A percentile compares a stretch with the other conserved stretches of the same genome.
phyloP scores from a whole-genome alignment of 306 rosid genomes.

The Acacia melanoxylon region DNA sequence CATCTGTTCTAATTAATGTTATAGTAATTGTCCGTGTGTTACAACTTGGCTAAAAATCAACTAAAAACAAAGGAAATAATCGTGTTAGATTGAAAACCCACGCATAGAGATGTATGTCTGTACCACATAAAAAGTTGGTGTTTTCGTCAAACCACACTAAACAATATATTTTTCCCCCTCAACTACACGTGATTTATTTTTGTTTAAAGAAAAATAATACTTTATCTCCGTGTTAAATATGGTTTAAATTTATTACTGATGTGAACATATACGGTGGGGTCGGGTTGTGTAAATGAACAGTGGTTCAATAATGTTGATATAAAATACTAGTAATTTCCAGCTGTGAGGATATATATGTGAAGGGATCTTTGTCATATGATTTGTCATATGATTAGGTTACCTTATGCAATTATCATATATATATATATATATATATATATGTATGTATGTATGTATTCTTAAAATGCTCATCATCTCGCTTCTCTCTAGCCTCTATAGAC shows the following conservation, averaged over 20 bases:
- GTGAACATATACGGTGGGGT: slow-evolving; percentile 13
- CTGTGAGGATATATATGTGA: slow-evolving; percentile 17
- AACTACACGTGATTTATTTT: background rate
- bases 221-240: background rate
- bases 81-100: background rate
- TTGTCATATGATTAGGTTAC: background rate
- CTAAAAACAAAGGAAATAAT: background rate
- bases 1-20: no score
- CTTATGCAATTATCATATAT: background rate
- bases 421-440: background rate
- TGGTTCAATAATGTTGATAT: background rate
- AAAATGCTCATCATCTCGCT: background rate
- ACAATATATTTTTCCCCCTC: background rate
- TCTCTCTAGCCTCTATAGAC: background rate
- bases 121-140: background rate
- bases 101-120: background rate
- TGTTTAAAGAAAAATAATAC: background rate
- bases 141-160: background rate
- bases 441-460: background rate
- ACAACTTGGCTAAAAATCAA: background rate
- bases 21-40: background rate
- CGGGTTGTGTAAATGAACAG: slow-evolving; percentile 1
- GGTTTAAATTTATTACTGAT: background rate
- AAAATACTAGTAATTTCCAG: background rate
- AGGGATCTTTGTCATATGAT: slow-evolving; percentile 29